phyloP scores from a whole-genome alignment of 2,329 filamentous ascomycete species.

The Diaporthe velutina region DNA sequence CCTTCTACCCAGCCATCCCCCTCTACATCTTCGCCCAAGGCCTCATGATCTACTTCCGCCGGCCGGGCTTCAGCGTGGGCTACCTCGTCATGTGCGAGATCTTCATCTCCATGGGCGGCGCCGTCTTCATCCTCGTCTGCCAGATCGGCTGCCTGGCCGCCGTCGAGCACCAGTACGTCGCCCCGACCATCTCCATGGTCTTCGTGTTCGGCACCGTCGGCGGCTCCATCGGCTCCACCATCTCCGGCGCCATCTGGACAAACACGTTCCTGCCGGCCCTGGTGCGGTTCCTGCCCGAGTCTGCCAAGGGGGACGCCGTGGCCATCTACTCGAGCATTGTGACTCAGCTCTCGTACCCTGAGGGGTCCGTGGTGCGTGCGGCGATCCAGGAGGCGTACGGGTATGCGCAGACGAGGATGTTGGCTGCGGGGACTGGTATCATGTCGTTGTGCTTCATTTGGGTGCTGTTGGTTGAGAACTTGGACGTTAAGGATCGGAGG shows the following conservation, averaged over 20 bases:
- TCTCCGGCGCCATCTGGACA: conserved; percentile 75
- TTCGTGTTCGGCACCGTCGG: conserved; percentile 71
- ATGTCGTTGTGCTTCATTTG: conserved; percentile 52
- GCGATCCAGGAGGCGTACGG: conserved; percentile 72
- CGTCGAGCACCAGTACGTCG: conserved; percentile 69
- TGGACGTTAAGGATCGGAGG: conserved; percentile 60
- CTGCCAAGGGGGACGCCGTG: conserved; percentile 51
- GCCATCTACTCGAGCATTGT: conserved; percentile 66
- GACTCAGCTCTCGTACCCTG: conserved; percentile 63
- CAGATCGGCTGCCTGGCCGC: conserved; percentile 71
- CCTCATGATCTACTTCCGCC: conserved; percentile 72
- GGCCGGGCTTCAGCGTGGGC: conserved; percentile 61
- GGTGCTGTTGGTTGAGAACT: conserved; percentile 61
- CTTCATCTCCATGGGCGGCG: conserved; percentile 71
- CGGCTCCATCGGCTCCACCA: conserved; percentile 68
- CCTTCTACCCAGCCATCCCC: conserved; percentile 50
- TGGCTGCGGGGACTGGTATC: conserved; percentile 52
- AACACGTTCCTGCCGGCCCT: conserved; percentile 61
- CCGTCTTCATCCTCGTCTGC: conserved; percentile 65
- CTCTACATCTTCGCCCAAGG: conserved; percentile 53
- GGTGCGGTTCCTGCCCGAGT: conserved; percentile 60
- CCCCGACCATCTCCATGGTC: conserved; percentile 67
- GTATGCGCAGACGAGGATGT: conserved; percentile 63
- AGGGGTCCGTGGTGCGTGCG: conserved; percentile 57
- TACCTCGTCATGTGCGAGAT: conserved; percentile 73